Evolutionary conservation across 2,329 filamentous ascomycete species (phyloP), one percentile per base, ranked within the genome.

Genomic region (Plectosphaerella plurivora): DNA sequence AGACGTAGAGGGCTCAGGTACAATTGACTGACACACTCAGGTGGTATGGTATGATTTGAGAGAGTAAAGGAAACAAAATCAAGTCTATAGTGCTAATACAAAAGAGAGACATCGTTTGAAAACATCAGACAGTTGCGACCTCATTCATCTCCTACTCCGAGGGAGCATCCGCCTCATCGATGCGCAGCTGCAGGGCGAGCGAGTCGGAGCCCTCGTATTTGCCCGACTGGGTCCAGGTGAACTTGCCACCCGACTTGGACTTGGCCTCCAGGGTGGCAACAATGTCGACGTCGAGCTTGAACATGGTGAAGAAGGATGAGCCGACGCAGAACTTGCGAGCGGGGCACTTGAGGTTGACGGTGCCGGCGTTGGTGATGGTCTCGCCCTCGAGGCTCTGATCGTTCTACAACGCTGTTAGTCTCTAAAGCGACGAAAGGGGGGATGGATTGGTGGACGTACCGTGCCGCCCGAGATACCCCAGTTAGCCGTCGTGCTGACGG

Each of bases 271-370:
- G 49, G 2, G 55, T 59, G 5, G 56, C 53, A 11, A 55, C 54
- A 3, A 57, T 51, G 14, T 58, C 52, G n/a, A 58, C 51, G 9
- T 58, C 45, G 16, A 59, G 45, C 45, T 55, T 58, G 28, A 53
- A 59, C 12, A 49, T 51, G 9, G 54, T 57, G 41, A 55, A 57
- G 25, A 57, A 57, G 9, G 57, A 55, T 0, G 47, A 42, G 8
- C 53, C 57, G 1, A 53, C 54, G 45, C 57, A 59, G 36, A 57
- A 54, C 33, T 57, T 59, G 18, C 50, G 51, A 2, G 51, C 37
- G 5, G 57, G 53, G 45, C 55, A 57, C 15, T 45, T 53, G 11
- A 59, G 53, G 35, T 53, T 52, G 45, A 59, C 50, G 20, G 53
- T 58, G 14, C 53, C 51, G 1, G 55, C 45, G 28, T 53, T 55